Evolutionary conservation across 1,139 yeast species (phyloP), one percentile per base, ranked within the genome.

Genomic region (Spathaspora sp.): DNA sequence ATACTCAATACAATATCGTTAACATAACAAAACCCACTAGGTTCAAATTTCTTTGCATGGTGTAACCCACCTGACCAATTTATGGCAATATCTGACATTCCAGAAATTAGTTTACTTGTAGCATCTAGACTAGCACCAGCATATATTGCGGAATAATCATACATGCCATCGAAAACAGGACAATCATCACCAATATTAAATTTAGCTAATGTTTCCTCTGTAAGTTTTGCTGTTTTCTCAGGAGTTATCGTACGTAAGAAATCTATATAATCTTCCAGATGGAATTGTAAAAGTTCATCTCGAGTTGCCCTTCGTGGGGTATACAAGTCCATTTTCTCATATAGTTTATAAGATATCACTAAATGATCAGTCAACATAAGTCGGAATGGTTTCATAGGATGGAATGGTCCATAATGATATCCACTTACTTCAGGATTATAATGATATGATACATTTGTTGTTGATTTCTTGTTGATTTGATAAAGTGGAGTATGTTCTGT

Each of bases 331-430:
- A 93, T 89, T 54, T 85, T 77, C 56, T 90, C 91, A 60, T 90
- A 89, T 40, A 93, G 70, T 50, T 89, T 89, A 67, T 93, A 93
- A 5, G 88, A 82, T 23, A 86, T 80, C 40, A 93, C 95, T 52
- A 93, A 70, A 64, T 90, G 97, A 66, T 93, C 98, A 0, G 99
- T 93, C 16, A 93, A 76, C 91, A 91, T 86, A 47, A 93, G 73
- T 51, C 99, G 70, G 64, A 93, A 89, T n/a, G 99, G 99, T 61
- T 93, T 93, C 99, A 93, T 93, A 10, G 99, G 99, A 66, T 93
- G 99, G 50, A 84, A 80, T 0, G 89, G 87, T 11, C 98, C 98
- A 65, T 87, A 90, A 60, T 89, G 97, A 65, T 84, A 89, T 56
- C 82, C 79, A 4, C 89, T 77, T 0, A 86, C 96, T 47, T 85